A percentile compares a stretch with the other conserved stretches of the same genome.
These are phyloP conservation scores for Rosa lucieae DNA, from an alignment of 306 rosid genomes.

Conservation along the genomic window DNA sequence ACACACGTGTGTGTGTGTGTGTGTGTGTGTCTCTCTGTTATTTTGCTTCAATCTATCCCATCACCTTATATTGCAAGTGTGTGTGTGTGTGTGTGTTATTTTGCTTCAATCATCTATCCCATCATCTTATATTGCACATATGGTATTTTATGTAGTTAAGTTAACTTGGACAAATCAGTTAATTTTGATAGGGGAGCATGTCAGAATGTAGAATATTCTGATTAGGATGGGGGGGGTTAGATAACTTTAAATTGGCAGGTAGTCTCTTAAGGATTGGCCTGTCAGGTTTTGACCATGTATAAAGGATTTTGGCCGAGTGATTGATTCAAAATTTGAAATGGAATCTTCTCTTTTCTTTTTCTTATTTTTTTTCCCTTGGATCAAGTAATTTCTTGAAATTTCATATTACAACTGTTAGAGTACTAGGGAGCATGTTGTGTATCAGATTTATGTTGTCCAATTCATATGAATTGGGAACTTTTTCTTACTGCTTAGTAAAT, in stretches of 20 bases:
- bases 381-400: neutral
- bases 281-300: constrained; percentile 6
- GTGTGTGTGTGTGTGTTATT: neutral
- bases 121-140: constrained; percentile 8
- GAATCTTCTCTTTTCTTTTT: neutral
- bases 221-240: constrained; percentile 4
- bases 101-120: neutral
- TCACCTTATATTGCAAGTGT: constrained; percentile 8
- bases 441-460: neutral
- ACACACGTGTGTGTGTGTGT: neutral
- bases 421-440: neutral
- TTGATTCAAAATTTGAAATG: neutral
- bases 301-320: neutral
- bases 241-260: neutral
- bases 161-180: constrained; percentile 15
- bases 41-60: neutral
- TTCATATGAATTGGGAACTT: constrained; percentile 4
- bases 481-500: neutral
- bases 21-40: neutral
- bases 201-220: constrained; percentile 7
- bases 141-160: constrained; percentile 6
- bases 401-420: neutral
- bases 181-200: constrained; percentile 6
- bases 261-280: neutral
- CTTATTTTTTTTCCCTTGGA: neutral